Evolutionary conservation across 495 filamentous ascomycete genomes (phyloP).

Genomic region (Penicillium alfredii): DNA sequence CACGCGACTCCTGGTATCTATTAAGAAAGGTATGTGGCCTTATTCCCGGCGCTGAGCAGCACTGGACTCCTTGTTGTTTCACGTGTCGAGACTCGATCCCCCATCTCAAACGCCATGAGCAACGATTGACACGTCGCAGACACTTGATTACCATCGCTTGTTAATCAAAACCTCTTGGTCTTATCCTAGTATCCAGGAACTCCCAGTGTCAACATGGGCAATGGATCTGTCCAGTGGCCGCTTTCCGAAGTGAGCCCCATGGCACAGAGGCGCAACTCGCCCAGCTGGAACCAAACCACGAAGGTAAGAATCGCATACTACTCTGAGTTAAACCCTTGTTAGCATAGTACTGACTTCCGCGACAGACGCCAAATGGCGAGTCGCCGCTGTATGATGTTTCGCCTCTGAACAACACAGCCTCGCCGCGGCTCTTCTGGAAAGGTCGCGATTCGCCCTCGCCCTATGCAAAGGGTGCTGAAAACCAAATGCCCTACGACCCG

Average conservation of each 20-base stretch:
- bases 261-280: conserved; percentile 62
- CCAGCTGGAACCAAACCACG: conserved; percentile 62
- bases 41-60: conserved; percentile 1
- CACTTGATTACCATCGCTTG: conserved; percentile 1
- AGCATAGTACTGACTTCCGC: conserved; percentile 27
- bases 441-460: conserved; percentile 59
- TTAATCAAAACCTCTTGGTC: background rate
- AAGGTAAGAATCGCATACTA: too few relatives aligned
- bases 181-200: background rate
- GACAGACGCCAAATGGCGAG: conserved; percentile 50
- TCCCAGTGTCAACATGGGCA: conserved; percentile 31
- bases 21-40: conserved; percentile 20
- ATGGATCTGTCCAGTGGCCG: conserved; percentile 41
- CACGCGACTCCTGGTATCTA: conserved; percentile 14
- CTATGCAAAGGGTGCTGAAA: conserved; percentile 61
- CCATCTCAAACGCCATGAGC: conserved; percentile 2
- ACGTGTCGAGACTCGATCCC: conserved; percentile 2
- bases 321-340: too few relatives aligned
- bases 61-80: background rate
- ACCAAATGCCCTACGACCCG: conserved; percentile 54
- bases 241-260: conserved; percentile 52
- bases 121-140: conserved; percentile 13
- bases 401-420: conserved; percentile 58
- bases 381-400: conserved; percentile 74
- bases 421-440: conserved; percentile 81